phyloP scores from a whole-genome alignment of 1,284 basidiomycete genomes.

The Microbotryomycetes sp. region DNA sequence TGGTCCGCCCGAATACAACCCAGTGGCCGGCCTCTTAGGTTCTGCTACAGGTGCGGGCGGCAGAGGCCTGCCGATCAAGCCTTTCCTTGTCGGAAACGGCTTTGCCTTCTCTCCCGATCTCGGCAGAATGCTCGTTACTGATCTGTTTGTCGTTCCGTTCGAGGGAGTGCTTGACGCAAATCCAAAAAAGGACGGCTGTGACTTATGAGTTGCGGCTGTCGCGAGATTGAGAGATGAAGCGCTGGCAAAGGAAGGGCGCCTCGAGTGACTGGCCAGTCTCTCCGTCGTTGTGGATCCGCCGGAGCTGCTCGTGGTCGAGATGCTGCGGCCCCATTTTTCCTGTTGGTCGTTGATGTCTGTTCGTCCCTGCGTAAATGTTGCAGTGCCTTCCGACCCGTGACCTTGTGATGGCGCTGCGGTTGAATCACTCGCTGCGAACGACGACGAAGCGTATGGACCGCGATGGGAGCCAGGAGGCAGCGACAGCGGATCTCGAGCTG shows the following conservation, averaged over 20 bases:
- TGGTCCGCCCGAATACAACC: conserved; percentile 18
- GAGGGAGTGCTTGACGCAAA: neutral
- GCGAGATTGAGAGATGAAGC: neutral
- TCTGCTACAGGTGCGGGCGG: conserved; percentile 42
- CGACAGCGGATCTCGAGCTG: neutral
- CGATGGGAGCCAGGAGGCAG: neutral
- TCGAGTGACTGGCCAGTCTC: neutral
- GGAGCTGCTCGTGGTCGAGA: neutral
- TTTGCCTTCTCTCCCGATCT: neutral
- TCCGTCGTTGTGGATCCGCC: neutral
- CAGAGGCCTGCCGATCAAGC: conserved; percentile 28
- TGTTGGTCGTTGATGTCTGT: neutral
- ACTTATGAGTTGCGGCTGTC: neutral
- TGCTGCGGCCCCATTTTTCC: neutral
- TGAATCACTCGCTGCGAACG: neutral
- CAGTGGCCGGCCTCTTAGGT: neutral
- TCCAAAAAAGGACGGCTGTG: neutral
- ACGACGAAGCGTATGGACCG: neutral
- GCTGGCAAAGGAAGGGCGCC: neutral
- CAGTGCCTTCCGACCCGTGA: too few species aligned
- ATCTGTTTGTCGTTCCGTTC: neutral
- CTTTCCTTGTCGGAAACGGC: conserved; percentile 21
- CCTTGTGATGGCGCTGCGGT: neutral
- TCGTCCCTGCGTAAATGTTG: too few species aligned
- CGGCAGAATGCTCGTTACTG: neutral